Evolutionary conservation across 345 rosid genomes (phyloP), one percentile per base, ranked within the genome.

Genomic region (Eutrema heterophyllum): DNA sequence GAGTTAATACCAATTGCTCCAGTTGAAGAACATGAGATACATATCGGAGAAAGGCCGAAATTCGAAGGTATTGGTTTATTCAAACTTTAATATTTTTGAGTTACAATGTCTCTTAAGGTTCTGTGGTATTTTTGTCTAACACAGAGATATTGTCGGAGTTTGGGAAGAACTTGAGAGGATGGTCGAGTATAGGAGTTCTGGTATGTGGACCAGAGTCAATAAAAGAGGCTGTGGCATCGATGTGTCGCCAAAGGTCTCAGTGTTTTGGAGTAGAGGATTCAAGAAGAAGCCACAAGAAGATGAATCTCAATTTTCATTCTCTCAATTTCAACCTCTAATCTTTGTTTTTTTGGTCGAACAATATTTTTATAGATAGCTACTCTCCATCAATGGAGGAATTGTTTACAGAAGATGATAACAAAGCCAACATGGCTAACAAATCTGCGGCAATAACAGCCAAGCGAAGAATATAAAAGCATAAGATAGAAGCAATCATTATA

Each of bases 151-250:
- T 90, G 48, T 75, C 71, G 46, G 78, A 79, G 80, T 86, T 88
- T 63, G 57, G 57, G 58, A 73, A 54, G 66, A 88, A 82, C 74
- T 58, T 70, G 16, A 81, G 80, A 36, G 93, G 77, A 56, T 66
- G 67, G 59, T 77, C 83, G 12, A 78, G 84, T 49, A 56, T 82
- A 3, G 95, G 93, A 80, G 91, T 90, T 10, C 62, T 93, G 64
- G 98, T 93, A 38, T 90, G 97, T 48, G 97, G 97, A 79, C 98
- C 95, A 9, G 90, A 84, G 78, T 54, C 81, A 7, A 82, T 92
- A 93, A 85, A 87, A 75, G 86, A 85, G 50, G 76, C 81, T 9
- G 87, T 90, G n/a, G 97, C 93, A 72, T 64, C 64, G 0, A 53
- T 44, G 44, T 72, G 77, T 53, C 38, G 30, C 44, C 70, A 54